phyloP scores from a whole-genome alignment of 2,329 filamentous ascomycete species.

The Fusarium newnesense region DNA sequence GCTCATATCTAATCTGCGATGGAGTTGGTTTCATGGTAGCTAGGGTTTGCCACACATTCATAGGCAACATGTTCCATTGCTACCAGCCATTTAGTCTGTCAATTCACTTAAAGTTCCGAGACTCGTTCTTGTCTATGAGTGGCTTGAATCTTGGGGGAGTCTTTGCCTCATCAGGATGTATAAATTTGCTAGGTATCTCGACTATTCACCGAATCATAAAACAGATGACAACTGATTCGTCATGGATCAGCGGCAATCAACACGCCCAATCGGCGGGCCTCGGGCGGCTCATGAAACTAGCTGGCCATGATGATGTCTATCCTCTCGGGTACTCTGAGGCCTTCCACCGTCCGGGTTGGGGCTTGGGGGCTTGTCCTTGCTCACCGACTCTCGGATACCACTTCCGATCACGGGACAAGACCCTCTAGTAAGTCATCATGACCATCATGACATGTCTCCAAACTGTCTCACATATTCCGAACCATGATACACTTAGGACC shows the following conservation, averaged over 20 bases:
- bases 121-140: slow-evolving; percentile 28
- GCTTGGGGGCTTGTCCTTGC: neutral
- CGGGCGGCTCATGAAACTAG: slow-evolving; percentile 25
- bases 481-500: neutral
- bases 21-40: neutral
- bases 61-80: neutral
- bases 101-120: neutral
- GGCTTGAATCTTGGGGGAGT: slow-evolving; percentile 12
- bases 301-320: slow-evolving; percentile 1
- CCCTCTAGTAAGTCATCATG: neutral
- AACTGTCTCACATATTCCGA: neutral
- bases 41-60: neutral
- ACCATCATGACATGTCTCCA: neutral
- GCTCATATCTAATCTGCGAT: neutral
- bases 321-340: neutral
- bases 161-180: slow-evolving; percentile 30
- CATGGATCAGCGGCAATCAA: slow-evolving; percentile 4
- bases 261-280: slow-evolving; percentile 22
- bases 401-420: neutral
- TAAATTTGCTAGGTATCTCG: slow-evolving; percentile 10
- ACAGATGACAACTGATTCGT: slow-evolving; percentile 2
- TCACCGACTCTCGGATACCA: neutral
- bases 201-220: slow-evolving; percentile 32
- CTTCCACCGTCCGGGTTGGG: neutral
- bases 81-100: neutral